phyloP scores from a whole-genome alignment of 768 basidiomycete genomes.

The Mycena polygramma region DNA sequence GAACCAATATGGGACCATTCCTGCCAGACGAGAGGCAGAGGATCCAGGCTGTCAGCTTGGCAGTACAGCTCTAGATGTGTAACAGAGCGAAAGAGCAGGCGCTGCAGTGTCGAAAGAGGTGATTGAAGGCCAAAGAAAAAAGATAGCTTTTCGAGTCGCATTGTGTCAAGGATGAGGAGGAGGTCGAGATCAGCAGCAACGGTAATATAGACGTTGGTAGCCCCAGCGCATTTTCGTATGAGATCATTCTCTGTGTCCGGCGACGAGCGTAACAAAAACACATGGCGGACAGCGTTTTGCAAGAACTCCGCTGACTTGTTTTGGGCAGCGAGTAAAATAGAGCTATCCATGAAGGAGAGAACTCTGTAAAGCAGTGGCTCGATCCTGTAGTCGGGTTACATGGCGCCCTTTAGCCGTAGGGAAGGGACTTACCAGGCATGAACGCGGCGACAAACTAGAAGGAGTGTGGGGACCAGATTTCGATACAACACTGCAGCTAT shows the following conservation, averaged over 20 bases:
- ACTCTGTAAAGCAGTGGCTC: no score
- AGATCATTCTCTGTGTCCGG: neutral
- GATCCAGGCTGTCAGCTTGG: neutral
- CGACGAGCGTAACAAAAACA: no score
- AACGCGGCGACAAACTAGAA: neutral
- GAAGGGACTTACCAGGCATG: neutral
- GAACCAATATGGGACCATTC: no score
- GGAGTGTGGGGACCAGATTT: neutral
- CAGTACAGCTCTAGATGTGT: neutral
- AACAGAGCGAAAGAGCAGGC: neutral
- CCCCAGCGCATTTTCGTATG: neutral
- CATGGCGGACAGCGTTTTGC: neutral
- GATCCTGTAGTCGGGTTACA: no score
- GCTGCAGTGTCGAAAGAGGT: neutral
- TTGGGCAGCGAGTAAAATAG: neutral
- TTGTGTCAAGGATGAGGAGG: neutral
- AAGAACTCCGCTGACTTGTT: neutral
- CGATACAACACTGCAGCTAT: no score
- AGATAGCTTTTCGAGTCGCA: neutral
- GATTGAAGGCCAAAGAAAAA: no score
- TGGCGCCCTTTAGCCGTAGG: no score
- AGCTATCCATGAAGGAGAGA: no score
- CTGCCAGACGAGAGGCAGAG: no score
- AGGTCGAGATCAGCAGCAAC: neutral
- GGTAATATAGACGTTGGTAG: neutral